Evolutionary conservation across 768 basidiomycete species (phyloP).

Genomic region (Phlebiopsis gigantea): DNA sequence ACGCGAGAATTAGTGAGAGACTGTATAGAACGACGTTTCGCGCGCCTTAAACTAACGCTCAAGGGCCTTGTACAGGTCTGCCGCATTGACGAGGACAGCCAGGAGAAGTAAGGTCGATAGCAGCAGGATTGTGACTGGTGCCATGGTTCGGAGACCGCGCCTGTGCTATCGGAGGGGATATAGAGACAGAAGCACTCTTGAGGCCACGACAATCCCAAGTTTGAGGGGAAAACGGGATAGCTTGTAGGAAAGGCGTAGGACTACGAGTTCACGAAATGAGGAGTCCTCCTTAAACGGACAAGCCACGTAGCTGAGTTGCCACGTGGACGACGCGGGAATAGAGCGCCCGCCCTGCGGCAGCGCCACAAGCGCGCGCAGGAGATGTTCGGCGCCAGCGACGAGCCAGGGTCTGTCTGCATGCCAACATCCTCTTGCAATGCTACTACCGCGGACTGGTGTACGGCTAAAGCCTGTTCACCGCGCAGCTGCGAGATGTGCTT

Average conservation of each 20-base stretch:
- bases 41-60: conserved; percentile 58
- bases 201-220: background rate
- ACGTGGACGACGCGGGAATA: background rate
- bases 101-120: conserved; percentile 29
- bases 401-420: background rate
- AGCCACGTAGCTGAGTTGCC: conserved; percentile 9
- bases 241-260: background rate
- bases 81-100: conserved; percentile 38
- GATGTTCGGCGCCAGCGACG: background rate
- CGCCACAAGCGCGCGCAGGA: background rate
- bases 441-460: conserved; percentile 1
- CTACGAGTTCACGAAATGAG: background rate
- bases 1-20: conserved; percentile 18
- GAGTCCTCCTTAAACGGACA: background rate
- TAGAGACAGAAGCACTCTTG: background rate
- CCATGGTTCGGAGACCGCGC: conserved; percentile 17
- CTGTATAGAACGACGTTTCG: conserved; percentile 17
- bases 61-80: conserved; percentile 78
- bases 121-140: conserved; percentile 21
- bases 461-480: background rate
- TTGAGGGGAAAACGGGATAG: background rate
- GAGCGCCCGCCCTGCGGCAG: background rate
- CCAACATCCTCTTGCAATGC: background rate
- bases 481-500: background rate
- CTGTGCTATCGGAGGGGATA: background rate